Conservation (phyloP, 768 basidiomycete genomes). For the Mycena rebaudengoi region DNA sequence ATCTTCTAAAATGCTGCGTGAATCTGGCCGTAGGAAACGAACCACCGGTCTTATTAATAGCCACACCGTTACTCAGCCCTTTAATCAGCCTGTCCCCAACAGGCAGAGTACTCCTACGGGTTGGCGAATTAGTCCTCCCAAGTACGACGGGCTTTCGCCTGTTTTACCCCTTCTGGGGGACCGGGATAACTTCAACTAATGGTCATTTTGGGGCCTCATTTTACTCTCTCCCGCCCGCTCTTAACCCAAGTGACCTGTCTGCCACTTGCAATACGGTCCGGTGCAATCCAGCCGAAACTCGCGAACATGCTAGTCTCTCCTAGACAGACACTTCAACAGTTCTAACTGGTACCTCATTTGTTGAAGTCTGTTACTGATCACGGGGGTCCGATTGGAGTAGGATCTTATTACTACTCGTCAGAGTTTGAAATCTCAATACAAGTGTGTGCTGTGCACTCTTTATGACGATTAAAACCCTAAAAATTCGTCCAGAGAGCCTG, state of each 20-base stretch:
- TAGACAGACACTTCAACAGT: too few relatives aligned
- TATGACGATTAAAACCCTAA: too few relatives aligned
- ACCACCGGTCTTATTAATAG: too few relatives aligned
- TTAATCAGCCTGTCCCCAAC: slow-evolving; percentile 9
- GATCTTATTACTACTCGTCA: too few relatives aligned
- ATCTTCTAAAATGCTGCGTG: neutral
- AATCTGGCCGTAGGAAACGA: slow-evolving; percentile 3
- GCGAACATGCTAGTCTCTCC: too few relatives aligned
- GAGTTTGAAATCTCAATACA: too few relatives aligned
- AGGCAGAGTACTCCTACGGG: slow-evolving; percentile 2
- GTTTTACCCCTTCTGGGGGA: slow-evolving; percentile 1
- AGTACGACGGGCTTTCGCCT: neutral
- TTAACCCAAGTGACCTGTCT: slow-evolving; percentile 5
- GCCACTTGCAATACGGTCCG: neutral
- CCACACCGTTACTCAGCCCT: too few relatives aligned
- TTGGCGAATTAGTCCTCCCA: neutral
- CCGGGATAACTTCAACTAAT: slow-evolving; percentile 1
- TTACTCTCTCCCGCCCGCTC: neutral
- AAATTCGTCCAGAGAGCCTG: too few relatives aligned
- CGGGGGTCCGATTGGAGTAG: too few relatives aligned
- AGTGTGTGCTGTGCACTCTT: too few relatives aligned
- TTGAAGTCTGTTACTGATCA: too few relatives aligned
- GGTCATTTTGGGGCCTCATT: neutral
- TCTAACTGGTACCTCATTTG: too few relatives aligned
- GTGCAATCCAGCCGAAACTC: slow-evolving; percentile 1